A percentile compares a stretch with the other conserved stretches of the same genome.
Evolutionary conservation across 805 yeast species (phyloP).

Genomic region (Saccharomyces eubayanus): DNA sequence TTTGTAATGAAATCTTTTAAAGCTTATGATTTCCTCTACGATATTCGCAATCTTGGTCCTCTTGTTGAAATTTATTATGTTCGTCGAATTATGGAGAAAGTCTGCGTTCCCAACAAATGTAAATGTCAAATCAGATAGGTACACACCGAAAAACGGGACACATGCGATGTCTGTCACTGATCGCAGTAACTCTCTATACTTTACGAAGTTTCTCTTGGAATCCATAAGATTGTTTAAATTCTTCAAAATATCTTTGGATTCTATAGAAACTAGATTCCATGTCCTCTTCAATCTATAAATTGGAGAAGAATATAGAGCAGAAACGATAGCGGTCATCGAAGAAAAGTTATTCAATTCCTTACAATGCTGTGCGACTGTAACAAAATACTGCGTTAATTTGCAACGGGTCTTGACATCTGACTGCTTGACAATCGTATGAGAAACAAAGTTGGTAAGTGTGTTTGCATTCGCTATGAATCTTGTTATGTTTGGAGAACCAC

Average conservation of each 20-base stretch:
- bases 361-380: conserved; percentile 72
- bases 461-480: conserved; percentile 68
- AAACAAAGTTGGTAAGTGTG: conserved; percentile 71
- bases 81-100: conserved; percentile 45
- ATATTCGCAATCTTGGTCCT: conserved; percentile 62
- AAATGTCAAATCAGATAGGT: conserved; percentile 78
- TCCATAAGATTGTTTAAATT: conserved; percentile 80
- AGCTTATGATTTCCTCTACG: conserved; percentile 62
- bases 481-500: conserved; percentile 47
- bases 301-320: conserved; percentile 81
- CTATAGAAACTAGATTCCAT: conserved; percentile 61
- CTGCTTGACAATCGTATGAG: conserved; percentile 62
- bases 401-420: conserved; percentile 61
- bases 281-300: conserved; percentile 77
- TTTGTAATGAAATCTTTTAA: conserved; percentile 56
- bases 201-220: conserved; percentile 77
- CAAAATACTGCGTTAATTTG: conserved; percentile 59
- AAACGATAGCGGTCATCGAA: conserved; percentile 85
- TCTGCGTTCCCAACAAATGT: conserved; percentile 83
- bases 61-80: conserved; percentile 68
- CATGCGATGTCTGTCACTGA: conserved; percentile 65
- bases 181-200: conserved; percentile 71
- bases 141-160: conserved; percentile 87
- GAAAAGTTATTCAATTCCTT: conserved; percentile 72
- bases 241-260: conserved; percentile 45